These are phyloP conservation scores for Hypoxylon sp. DNA, from an alignment of 2,329 filamentous ascomycete species.

Conservation along the genomic window DNA sequence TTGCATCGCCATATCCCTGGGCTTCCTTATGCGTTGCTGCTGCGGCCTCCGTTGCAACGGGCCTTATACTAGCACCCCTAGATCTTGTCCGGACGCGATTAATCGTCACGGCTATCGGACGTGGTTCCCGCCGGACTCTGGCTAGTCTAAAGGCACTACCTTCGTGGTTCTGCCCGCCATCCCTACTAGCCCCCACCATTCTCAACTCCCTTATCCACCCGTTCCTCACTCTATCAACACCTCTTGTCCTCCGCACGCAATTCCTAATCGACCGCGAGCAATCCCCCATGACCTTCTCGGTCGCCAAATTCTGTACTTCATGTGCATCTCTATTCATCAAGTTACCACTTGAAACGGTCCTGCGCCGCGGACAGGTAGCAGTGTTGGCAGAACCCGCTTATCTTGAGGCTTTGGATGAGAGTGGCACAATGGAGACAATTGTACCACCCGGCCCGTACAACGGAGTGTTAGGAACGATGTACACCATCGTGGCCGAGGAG, in stretches of 20 bases:
- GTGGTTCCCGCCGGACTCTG: constrained; percentile 81
- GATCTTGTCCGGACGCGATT: constrained; percentile 91
- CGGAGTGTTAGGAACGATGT: constrained; percentile 93
- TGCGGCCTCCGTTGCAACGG: constrained; percentile 76
- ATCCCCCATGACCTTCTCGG: constrained; percentile 83
- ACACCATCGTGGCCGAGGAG: constrained; percentile 86
- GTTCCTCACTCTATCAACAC: constrained; percentile 83
- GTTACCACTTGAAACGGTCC: constrained; percentile 90
- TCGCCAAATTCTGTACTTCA: constrained; percentile 85
- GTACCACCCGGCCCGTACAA: constrained; percentile 84
- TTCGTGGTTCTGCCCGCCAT: constrained; percentile 77
- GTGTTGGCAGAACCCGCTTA: constrained; percentile 71
- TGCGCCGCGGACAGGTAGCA: constrained; percentile 87
- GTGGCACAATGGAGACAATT: constrained; percentile 74
- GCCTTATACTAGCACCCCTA: constrained; percentile 85
- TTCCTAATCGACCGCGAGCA: constrained; percentile 85
- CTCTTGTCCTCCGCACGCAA: constrained; percentile 86
- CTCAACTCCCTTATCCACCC: constrained; percentile 88
- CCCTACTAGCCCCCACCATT: constrained; percentile 84
- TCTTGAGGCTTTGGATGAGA: constrained; percentile 62
- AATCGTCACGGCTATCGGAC: constrained; percentile 84
- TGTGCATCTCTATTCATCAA: constrained; percentile 86
- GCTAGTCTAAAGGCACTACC: constrained; percentile 83
- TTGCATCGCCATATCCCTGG: constrained; percentile 84
- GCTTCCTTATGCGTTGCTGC: constrained; percentile 81